Evolutionary conservation across 805 yeast genomes (phyloP).

Genomic region (Pichia scutulata): DNA sequence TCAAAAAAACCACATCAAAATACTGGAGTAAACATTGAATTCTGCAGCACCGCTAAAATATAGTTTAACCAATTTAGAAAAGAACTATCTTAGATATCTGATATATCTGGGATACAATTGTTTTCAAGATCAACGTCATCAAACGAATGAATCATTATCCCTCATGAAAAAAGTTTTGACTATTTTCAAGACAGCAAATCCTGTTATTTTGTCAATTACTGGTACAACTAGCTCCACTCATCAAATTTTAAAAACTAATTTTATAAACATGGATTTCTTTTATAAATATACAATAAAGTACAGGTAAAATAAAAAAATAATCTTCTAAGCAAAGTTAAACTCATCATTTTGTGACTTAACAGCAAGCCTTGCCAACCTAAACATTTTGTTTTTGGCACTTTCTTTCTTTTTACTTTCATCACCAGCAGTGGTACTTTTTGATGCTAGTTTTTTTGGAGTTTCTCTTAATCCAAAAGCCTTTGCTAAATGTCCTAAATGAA

Average conservation of each 20-base stretch:
- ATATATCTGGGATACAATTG: not conserved
- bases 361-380: conserved; percentile 65
- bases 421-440: conserved; percentile 29
- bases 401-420: conserved; percentile 43
- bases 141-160: not conserved
- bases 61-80: not conserved
- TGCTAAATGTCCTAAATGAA: conserved; percentile 95
- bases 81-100: not conserved
- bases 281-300: not conserved
- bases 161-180: not conserved
- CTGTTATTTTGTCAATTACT: not conserved
- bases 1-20: not conserved
- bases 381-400: conserved; percentile 66
- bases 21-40: not conserved
- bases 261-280: not conserved
- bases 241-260: not conserved
- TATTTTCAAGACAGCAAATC: not conserved
- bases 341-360: conserved; percentile 60
- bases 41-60: not conserved
- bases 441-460: conserved; percentile 71
- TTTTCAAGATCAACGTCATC: not conserved
- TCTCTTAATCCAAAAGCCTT: conserved; percentile 93
- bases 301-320: not conserved
- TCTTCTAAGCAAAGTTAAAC: conserved; percentile 49
- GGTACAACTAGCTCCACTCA: not conserved